Evolutionary conservation across 495 filamentous ascomycete species (phyloP).

Genomic region (Immersiella caudata): DNA sequence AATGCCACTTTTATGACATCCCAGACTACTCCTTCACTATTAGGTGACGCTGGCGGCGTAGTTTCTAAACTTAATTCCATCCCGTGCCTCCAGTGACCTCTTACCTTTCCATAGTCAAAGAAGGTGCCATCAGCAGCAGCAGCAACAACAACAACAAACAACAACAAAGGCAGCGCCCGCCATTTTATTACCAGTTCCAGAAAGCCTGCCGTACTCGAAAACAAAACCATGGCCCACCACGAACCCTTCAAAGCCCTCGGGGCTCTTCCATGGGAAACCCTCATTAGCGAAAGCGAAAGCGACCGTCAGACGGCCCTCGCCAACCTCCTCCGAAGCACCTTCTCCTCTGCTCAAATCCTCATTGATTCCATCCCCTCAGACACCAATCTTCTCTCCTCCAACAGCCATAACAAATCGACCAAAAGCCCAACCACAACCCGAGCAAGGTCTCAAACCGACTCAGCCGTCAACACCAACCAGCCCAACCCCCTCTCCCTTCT

Average conservation of each 20-base stretch:
- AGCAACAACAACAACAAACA: too few species aligned
- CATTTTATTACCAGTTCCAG: neutral
- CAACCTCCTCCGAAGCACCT: slow-evolving; percentile 60
- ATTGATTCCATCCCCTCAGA: slow-evolving; percentile 70
- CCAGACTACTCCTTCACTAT: neutral
- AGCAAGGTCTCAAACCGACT: slow-evolving; percentile 38
- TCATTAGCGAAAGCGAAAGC: slow-evolving; percentile 43
- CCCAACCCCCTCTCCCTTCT: slow-evolving; percentile 14
- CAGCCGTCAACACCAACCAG: slow-evolving; percentile 25
- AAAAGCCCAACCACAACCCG: slow-evolving; percentile 22
- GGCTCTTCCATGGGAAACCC: slow-evolving; percentile 66
- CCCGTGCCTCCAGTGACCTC: neutral
- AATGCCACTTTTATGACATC: neutral
- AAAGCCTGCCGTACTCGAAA: neutral
- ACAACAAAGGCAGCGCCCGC: neutral
- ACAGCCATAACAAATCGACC: neutral
- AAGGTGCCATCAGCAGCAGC: neutral
- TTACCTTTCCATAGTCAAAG: neutral
- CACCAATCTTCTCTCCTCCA: neutral
- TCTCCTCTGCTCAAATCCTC: slow-evolving; percentile 67
- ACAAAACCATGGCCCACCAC: slow-evolving; percentile 46
- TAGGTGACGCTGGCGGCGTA: neutral
- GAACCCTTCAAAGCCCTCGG: slow-evolving; percentile 74
- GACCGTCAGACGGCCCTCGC: slow-evolving; percentile 45
- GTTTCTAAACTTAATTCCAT: neutral